Evolutionary conservation across 2,329 filamentous ascomycete genomes (phyloP).

Genomic region (Aaosphaeria arxii): DNA sequence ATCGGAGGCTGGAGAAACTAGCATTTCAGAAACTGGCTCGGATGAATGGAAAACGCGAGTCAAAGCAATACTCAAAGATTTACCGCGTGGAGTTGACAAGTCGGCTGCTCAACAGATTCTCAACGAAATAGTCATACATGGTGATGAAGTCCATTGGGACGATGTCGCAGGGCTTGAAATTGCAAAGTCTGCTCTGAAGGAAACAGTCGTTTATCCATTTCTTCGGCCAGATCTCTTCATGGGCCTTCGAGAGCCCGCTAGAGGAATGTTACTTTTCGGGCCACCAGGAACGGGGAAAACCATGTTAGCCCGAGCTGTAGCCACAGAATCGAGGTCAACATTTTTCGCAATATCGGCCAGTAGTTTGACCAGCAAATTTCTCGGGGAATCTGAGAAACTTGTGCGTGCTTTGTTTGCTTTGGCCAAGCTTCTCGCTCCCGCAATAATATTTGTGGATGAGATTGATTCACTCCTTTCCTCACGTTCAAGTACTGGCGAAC

Average conservation of each 20-base stretch:
- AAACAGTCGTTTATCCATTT: constrained; percentile 96
- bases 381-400: constrained; percentile 95
- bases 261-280: constrained; percentile 94
- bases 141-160: constrained; percentile 91
- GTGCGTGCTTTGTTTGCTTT: constrained; percentile 87
- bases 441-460: constrained; percentile 97
- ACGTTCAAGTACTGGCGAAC: constrained; percentile 77
- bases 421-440: constrained; percentile 85
- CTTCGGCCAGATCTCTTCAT: constrained; percentile 93
- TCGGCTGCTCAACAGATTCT: constrained; percentile 85
- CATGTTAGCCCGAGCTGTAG: constrained; percentile 92
- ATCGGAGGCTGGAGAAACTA: constrained; percentile 22
- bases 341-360: constrained; percentile 98
- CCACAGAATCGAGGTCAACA: constrained; percentile 89
- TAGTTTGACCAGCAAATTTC: constrained; percentile 90
- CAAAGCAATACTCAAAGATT: constrained; percentile 62
- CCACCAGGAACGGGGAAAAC: constrained; percentile 98
- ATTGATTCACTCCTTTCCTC: constrained; percentile 92
- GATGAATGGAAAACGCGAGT: constrained; percentile 35
- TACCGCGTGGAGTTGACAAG: constrained; percentile 80
- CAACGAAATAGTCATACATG: constrained; percentile 92
- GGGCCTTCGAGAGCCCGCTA: constrained; percentile 87
- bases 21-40: constrained; percentile 21
- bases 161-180: constrained; percentile 89
- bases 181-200: constrained; percentile 88